A percentile compares a stretch with the other conserved stretches of the same genome.
These are phyloP conservation scores for Pythium biforme DNA, from an alignment of 352 stramenopile genomes.

Conservation along the genomic window DNA sequence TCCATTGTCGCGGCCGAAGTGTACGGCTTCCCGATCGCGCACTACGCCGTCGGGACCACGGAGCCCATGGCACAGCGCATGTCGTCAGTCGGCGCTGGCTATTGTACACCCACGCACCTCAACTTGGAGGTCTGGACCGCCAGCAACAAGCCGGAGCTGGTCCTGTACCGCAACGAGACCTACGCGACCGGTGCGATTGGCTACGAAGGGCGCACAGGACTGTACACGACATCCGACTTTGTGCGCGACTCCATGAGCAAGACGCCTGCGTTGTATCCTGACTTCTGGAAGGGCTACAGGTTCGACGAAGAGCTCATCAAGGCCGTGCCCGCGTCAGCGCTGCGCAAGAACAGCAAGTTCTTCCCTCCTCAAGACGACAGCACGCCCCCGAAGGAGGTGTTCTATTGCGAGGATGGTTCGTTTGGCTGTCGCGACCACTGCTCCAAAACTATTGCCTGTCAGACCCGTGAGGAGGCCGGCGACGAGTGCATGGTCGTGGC, in stretches of 20 bases:
- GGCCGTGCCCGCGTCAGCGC: slow-evolving; percentile 19
- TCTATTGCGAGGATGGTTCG: slow-evolving; percentile 22
- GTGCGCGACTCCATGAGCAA: slow-evolving; percentile 19
- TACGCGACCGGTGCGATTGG: slow-evolving; percentile 35
- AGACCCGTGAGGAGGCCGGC: slow-evolving; percentile 1
- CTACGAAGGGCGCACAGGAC: slow-evolving; percentile 37
- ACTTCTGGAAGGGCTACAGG: slow-evolving; percentile 56
- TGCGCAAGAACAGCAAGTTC: slow-evolving; percentile 34
- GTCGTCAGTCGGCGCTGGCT: slow-evolving; percentile 23
- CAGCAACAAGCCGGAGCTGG: slow-evolving; percentile 8
- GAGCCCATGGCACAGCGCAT: slow-evolving; percentile 34
- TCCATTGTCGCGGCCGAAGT: slow-evolving; percentile 29
- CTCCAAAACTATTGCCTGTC: slow-evolving; percentile 14
- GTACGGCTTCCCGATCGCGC: slow-evolving; percentile 9
- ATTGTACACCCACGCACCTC: slow-evolving; percentile 35
- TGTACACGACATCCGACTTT: slow-evolving; percentile 49
- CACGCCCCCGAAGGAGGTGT: too few relatives aligned
- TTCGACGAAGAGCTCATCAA: slow-evolving; percentile 39
- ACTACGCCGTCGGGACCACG: not conserved
- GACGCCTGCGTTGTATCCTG: slow-evolving; percentile 29
- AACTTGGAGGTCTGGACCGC: slow-evolving; percentile 40
- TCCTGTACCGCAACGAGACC: slow-evolving; percentile 34
- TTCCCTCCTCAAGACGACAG: slow-evolving; percentile 30
- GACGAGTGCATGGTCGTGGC: slow-evolving; percentile 43
- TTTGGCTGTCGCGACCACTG: slow-evolving; percentile 1